phyloP scores from a whole-genome alignment of 257 asterid species.

The Marsdenia floribunda region DNA sequence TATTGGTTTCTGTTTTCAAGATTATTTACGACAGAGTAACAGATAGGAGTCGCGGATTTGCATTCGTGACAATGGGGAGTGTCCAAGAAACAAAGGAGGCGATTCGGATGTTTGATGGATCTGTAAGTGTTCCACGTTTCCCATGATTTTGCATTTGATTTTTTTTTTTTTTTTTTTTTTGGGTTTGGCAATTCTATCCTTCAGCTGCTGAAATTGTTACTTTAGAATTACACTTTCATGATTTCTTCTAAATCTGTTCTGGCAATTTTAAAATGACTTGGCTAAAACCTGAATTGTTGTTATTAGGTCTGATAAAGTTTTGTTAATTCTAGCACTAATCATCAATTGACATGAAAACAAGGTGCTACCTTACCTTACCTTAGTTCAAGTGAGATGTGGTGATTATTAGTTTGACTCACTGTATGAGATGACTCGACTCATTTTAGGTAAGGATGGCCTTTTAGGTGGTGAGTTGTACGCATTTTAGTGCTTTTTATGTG shows the following conservation, averaged over 20 bases:
- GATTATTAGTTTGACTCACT: too few species aligned
- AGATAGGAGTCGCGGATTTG: constrained; percentile 89
- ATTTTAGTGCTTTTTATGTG: too few species aligned
- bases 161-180: too few species aligned
- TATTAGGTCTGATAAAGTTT: neutral
- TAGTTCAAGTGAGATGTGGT: too few species aligned
- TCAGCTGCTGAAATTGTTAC: neutral
- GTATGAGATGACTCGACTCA: too few species aligned
- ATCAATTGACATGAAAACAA: neutral
- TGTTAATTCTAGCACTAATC: neutral
- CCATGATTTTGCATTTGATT: neutral
- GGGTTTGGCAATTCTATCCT: neutral
- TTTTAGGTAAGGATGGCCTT: too few species aligned
- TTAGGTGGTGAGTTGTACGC: too few species aligned
- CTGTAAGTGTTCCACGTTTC: constrained; percentile 56
- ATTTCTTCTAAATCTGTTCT: neutral
- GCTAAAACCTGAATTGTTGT: neutral
- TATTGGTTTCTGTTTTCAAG: constrained; percentile 29
- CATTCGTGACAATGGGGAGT: constrained; percentile 81
- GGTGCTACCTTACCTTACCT: too few species aligned
- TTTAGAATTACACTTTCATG: neutral
- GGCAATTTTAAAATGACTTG: neutral
- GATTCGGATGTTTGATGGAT: constrained; percentile 71
- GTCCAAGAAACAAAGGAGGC: constrained; percentile 83
- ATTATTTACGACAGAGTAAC: constrained; percentile 76